These are phyloP conservation scores for Serendipita sp. DNA, from an alignment of 768 basidiomycete species.

Conservation along the genomic window DNA sequence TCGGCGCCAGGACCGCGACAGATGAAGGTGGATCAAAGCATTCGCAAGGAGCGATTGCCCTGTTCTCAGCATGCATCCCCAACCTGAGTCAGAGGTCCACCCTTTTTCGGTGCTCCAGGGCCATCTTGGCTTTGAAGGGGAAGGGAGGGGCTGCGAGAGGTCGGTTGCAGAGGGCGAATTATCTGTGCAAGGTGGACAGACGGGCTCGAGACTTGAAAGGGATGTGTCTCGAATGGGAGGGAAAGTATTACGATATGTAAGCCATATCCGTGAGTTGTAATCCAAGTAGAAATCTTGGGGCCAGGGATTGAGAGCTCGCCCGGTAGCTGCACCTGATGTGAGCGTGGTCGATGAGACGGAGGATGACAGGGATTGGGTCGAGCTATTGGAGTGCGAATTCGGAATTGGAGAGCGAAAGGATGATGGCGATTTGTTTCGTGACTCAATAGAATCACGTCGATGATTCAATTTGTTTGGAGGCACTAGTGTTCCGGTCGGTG, in stretches of 20 bases:
- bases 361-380: conserved; percentile 19
- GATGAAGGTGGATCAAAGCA: conserved; percentile 54
- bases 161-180: conserved; percentile 13
- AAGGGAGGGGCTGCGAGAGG: conserved; percentile 20
- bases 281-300: conserved; percentile 74
- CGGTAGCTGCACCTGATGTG: conserved; percentile 8
- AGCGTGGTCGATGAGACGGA: conserved; percentile 13
- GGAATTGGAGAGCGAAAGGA: conserved; percentile 1
- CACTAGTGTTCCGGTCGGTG: conserved; percentile 9
- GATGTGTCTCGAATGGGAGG: conserved; percentile 55
- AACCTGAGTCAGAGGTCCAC: conserved; percentile 72
- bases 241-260: conserved; percentile 84
- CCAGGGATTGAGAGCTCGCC: conserved; percentile 28
- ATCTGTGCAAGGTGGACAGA: conserved; percentile 22
- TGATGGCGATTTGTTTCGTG: conserved; percentile 11
- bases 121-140: conserved; percentile 46
- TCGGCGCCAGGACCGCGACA: conserved; percentile 72
- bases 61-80: conserved; percentile 86
- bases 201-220: conserved; percentile 19
- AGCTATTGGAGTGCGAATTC: conserved; percentile 11
- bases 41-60: conserved; percentile 75
- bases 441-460: conserved; percentile 1
- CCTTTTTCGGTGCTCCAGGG: conserved; percentile 49
- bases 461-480: conserved; percentile 5
- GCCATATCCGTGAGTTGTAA: conserved; percentile 76